Evolutionary conservation across 1,284 basidiomycete species (phyloP).

Genomic region (Rhodotorula sp.): DNA sequence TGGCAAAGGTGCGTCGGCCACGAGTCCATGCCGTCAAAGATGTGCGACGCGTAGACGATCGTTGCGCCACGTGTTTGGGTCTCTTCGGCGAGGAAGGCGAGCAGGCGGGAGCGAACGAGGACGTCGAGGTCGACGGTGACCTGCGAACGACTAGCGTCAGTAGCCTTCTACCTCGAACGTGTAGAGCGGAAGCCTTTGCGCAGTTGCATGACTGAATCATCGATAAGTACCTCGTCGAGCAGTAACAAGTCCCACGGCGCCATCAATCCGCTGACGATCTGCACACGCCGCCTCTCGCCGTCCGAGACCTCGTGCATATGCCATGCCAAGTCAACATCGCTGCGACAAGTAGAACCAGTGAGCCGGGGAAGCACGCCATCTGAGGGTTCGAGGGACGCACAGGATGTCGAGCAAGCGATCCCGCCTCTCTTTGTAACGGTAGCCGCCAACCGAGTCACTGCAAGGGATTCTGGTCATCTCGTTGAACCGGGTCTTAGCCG

Average conservation of each 20-base stretch:
- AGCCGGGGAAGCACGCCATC: not conserved
- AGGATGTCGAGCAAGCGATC: conserved; percentile 85
- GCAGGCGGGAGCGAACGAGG: conserved; percentile 84
- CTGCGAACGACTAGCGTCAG: conserved; percentile 46
- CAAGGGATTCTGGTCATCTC: not conserved
- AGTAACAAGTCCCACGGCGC: conserved; percentile 88
- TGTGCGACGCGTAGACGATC: conserved; percentile 93
- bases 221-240: conserved; percentile 71
- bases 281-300: conserved; percentile 88
- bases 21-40: conserved; percentile 80
- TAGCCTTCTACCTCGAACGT: not conserved
- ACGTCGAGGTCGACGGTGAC: conserved; percentile 99
- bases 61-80: conserved; percentile 79
- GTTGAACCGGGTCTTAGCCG: not conserved
- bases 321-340: conserved; percentile 85
- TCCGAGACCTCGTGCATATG: conserved; percentile 73
- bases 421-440: conserved; percentile 83
- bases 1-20: conserved; percentile 90
- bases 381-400: conserved; percentile 1
- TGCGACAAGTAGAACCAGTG: not conserved
- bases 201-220: not conserved
- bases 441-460: conserved; percentile 86
- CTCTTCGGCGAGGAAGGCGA: conserved; percentile 82
- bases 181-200: too few species aligned
- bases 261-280: conserved; percentile 97